Conservation (phyloP, 257 asterid genomes). For the Fraxinus quadrangulata region DNA sequence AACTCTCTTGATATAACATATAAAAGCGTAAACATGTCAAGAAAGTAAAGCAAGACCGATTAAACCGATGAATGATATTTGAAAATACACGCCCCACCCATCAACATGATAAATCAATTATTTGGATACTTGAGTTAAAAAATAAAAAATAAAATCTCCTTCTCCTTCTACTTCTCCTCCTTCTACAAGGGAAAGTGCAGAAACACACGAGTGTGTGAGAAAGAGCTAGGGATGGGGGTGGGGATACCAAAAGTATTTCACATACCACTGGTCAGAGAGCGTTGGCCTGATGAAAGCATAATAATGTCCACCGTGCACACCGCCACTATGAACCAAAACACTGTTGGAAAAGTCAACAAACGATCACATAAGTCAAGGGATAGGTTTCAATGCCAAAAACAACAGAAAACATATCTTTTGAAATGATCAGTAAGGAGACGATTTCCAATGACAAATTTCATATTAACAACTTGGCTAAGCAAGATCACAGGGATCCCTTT, state of each 20-base stretch:
- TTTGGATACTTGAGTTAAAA: not conserved
- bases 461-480: not conserved
- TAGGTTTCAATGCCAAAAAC: conserved; percentile 13
- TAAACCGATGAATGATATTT: too few relatives aligned
- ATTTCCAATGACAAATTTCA: not conserved
- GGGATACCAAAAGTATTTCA: conserved; percentile 19
- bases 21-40: too few relatives aligned
- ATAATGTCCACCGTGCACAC: conserved; percentile 98
- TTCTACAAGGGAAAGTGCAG: not conserved
- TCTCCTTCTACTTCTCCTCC: too few relatives aligned
- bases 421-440: not conserved
- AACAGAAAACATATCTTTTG: not conserved
- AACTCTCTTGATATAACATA: too few relatives aligned
- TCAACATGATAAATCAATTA: not conserved
- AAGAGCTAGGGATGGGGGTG: not conserved
- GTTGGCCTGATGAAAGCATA: conserved; percentile 98
- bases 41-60: too few relatives aligned
- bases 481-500: not conserved
- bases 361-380: conserved; percentile 5
- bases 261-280: conserved; percentile 89
- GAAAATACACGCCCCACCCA: too few relatives aligned
- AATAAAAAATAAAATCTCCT: too few relatives aligned
- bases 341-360: conserved; percentile 43
- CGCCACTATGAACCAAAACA: conserved; percentile 97
- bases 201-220: not conserved